Evolutionary conservation across 2,329 filamentous ascomycete species (phyloP).

Genomic region (Ascochyta fabae): DNA sequence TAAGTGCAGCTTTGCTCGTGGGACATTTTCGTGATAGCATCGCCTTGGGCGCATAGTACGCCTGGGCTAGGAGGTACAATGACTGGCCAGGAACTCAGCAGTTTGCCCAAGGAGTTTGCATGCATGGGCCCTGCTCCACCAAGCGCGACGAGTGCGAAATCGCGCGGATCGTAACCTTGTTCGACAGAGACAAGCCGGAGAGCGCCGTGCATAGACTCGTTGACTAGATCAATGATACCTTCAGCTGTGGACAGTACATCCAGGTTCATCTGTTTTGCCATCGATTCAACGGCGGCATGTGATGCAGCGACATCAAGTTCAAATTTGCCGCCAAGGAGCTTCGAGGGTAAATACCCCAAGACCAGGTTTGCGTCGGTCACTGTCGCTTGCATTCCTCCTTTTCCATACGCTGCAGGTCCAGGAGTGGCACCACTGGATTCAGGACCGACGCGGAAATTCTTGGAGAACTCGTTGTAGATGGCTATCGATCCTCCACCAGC

Average conservation of each 20-base stretch:
- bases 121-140: conserved; percentile 61
- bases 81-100: conserved; percentile 60
- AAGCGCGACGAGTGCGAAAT: conserved; percentile 60
- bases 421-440: conserved; percentile 58
- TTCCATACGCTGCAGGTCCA: conserved; percentile 59
- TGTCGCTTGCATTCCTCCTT: conserved; percentile 55
- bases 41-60: conserved; percentile 58
- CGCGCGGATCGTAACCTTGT: conserved; percentile 59
- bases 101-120: conserved; percentile 58
- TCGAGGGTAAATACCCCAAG: conserved; percentile 57
- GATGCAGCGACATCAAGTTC: conserved; percentile 54
- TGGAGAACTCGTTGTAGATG: conserved; percentile 56
- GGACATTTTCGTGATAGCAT: conserved; percentile 58
- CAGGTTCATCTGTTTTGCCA: conserved; percentile 57
- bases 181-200: conserved; percentile 59
- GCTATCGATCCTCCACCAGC: conserved; percentile 60
- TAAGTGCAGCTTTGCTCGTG: conserved; percentile 57
- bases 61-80: conserved; percentile 60
- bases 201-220: conserved; percentile 61
- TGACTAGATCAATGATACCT: conserved; percentile 58
- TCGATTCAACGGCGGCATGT: conserved; percentile 49
- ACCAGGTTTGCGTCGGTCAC: conserved; percentile 59
- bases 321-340: conserved; percentile 56
- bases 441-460: conserved; percentile 58
- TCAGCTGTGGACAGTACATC: conserved; percentile 53